Percentiles rank a stretch among this genome's conserved stretches.
Evolutionary conservation across 2,329 filamentous ascomycete genomes (phyloP).

Genomic region (Colletotrichum tabaci): DNA sequence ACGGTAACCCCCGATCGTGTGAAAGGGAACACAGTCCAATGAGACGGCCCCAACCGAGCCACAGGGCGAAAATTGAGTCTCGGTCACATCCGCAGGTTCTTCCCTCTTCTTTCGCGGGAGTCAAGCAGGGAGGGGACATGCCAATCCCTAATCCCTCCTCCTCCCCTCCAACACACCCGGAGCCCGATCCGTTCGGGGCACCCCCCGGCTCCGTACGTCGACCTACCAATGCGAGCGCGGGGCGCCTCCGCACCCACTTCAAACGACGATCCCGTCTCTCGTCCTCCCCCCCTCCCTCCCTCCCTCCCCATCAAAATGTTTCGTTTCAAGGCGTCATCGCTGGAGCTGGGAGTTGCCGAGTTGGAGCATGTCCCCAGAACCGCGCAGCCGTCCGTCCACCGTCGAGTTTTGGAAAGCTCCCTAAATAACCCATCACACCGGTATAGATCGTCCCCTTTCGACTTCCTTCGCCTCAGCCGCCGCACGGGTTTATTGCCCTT

Average conservation of each 20-base stretch:
- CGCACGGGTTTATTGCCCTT: no score
- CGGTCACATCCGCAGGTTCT: constrained; percentile 21
- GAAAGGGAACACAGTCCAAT: constrained; percentile 1
- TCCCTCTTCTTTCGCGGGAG: neutral
- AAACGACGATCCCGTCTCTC: neutral
- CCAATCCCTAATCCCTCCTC: neutral
- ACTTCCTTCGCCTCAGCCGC: no score
- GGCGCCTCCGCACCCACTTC: neutral
- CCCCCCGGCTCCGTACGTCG: constrained; percentile 27
- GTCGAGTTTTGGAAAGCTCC: no score
- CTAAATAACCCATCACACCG: no score
- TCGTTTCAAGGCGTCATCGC: constrained; percentile 25
- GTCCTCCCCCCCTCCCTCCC: neutral
- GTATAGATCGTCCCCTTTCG: no score
- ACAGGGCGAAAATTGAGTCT: constrained; percentile 23
- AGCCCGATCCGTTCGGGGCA: constrained; percentile 21
- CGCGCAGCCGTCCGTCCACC: constrained; percentile 7
- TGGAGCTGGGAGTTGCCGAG: neutral
- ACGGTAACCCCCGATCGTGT: constrained; percentile 16
- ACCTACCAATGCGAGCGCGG: constrained; percentile 23
- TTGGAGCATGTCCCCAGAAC: constrained; percentile 15
- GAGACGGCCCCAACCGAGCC: neutral
- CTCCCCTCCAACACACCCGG: neutral
- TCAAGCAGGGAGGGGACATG: neutral
- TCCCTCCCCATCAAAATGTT: constrained; percentile 28